Evolutionary conservation across 768 basidiomycete genomes (phyloP), one percentile per base, ranked within the genome.

Genomic region (Kwoniella mangroviensis): DNA sequence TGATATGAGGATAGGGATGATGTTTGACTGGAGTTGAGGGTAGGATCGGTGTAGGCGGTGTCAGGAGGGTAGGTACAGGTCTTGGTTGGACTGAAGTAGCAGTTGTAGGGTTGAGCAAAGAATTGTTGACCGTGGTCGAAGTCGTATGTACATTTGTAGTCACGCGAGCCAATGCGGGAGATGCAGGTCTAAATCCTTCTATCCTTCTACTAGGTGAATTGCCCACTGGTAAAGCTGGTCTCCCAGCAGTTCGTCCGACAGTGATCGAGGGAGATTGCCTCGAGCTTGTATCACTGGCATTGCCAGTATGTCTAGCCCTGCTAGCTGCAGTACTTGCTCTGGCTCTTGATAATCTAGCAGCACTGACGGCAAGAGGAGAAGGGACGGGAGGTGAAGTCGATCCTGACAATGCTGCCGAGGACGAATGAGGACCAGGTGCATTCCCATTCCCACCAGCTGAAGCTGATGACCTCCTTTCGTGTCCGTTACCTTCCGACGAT

Each of bases 351-450:
- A 41, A 28, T 40, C 58, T 51, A 6, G 54, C 51, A 28, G 51
- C 51, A 21, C 63, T 55, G 12, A 67, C 40, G 3, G 69, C 64
- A 19, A 72, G 49, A 17, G 70, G 70, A 7, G 58, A 62, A 11
- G 66, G 59, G 7, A 72, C 55, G 11, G 69, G 69, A n/a, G 69
- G 69, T 26, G 69, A 71, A 24, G 69, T 71, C 4, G 69, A 63
- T 42, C 65, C 63, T 10, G 45, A 56, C 7, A 58, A 4, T 58
- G 34, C 43, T 21, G 56, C 41, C 26, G 42, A 11, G 3, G 62
- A 21, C 7, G 66, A 56, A 34, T 1, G 6, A 7, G 34, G 5
- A 6, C 34, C 34, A 34, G 34, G 34, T 3, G 0, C 22, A 22
- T 9, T 70, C 15, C 45, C 45, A 49, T 13, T 49, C 45, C 45